These are phyloP conservation scores for Trifolium dubium DNA, from an alignment of 306 rosid genomes.

Conservation along the genomic window DNA sequence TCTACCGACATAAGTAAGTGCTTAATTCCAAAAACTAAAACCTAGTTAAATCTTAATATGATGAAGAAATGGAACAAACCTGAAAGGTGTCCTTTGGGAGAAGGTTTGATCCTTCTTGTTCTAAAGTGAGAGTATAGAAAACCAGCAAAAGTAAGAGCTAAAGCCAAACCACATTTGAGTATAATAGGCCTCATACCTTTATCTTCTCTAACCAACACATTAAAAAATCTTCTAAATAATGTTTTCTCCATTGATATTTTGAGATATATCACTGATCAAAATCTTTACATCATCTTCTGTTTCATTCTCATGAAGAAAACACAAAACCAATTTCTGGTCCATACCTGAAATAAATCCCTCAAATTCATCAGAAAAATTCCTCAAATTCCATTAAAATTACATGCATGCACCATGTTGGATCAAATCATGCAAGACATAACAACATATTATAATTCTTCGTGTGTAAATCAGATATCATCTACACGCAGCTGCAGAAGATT, in stretches of 20 bases:
- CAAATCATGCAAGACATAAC: slow-evolving; percentile 13
- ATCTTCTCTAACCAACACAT: slow-evolving; percentile 48
- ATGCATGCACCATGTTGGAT: slow-evolving; percentile 37
- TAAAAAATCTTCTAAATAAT: slow-evolving; percentile 25
- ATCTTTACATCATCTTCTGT: slow-evolving; percentile 61
- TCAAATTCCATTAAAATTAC: slow-evolving; percentile 8
- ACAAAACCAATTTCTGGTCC: slow-evolving; percentile 24
- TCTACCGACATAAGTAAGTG: background rate
- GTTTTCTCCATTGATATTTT: slow-evolving; percentile 35
- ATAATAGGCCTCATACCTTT: slow-evolving; percentile 61
- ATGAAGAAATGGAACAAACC: slow-evolving; percentile 48
- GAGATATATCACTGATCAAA: slow-evolving; percentile 34
- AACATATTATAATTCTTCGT: background rate
- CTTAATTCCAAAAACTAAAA: background rate
- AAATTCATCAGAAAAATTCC: background rate
- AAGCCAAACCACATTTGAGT: slow-evolving; percentile 73
- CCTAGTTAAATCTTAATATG: background rate
- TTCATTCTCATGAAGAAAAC: slow-evolving; percentile 49
- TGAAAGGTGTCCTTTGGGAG: slow-evolving; percentile 49
- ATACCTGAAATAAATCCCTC: slow-evolving; percentile 7
- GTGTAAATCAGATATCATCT: background rate
- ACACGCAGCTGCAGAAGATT: background rate
- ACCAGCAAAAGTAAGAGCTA: slow-evolving; percentile 81
- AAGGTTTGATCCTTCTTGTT: slow-evolving; percentile 55
- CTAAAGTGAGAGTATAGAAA: slow-evolving; percentile 60